Base-by-base conservation (phyloP, 257 asterid species). In the Lavandula angustifolia region DNA sequence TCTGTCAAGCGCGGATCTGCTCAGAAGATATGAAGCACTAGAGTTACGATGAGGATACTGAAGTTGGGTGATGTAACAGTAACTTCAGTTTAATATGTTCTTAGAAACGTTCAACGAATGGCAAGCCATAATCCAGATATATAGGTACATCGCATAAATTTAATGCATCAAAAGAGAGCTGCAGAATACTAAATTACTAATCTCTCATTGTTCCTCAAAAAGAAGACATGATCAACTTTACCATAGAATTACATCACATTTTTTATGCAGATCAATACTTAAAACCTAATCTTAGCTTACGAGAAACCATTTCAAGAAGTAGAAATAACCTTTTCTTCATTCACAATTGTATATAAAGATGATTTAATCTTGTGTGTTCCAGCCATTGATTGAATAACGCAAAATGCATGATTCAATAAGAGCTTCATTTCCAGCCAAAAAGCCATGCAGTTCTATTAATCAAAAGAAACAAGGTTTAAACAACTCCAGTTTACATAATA, bases 1-100 rank as follows among this genome's bases (percentile, higher is more conserved):
- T 92, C 98, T 5, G 98, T 89, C 81, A 92, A 77, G 79, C 98
- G 97, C 35, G 98, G 98, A 79, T 92, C 98, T 92, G 91, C 79
- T 69, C 62, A 73, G 43, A 67, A 66, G 72, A 78, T 33, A 78
- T 17, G 51, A 67, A 63, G 47, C 63, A 73, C 34, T 48, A 70
- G 56, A 64, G 64, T 54, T 52, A 71, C 22, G 59, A 47, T 63
- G 46, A 43, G 67, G 42, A 64, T 29, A 4, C 29, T 37, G 44
- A 41, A 11, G 33, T 47, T 12, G 35, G 31, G 42, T 13, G 64
- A 34, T 41, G 46, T 33, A 66, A 41, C 51, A 50, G 62, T 53
- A 56, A 60, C 44, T 42, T 62, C 52, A 53, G 60, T 46, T 70
- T 7, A 66, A 56, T 12, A 57, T 17, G 16, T 53, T 60, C 40